phyloP scores from a whole-genome alignment of 495 filamentous ascomycete genomes.

The Penicillium manginii region DNA sequence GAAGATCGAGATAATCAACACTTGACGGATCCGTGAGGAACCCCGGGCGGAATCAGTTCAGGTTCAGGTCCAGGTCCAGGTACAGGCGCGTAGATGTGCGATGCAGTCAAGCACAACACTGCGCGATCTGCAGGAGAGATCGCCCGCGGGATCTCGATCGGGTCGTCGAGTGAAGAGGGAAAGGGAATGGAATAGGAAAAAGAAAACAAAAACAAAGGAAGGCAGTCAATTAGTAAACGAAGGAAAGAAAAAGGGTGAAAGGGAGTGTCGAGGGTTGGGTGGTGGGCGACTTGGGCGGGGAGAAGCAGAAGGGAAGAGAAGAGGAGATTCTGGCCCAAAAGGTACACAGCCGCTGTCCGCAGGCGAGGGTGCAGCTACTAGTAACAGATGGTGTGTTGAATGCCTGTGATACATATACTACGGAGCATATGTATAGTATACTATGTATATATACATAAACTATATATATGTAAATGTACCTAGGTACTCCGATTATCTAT shows the following conservation, averaged over 20 bases:
- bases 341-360: constrained; percentile 21
- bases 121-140: constrained; percentile 22
- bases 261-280: constrained; percentile 16
- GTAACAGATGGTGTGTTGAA: background rate
- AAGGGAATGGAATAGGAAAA: constrained; percentile 20
- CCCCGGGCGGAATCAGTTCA: constrained; percentile 12
- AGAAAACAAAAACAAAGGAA: constrained; percentile 16
- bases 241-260: constrained; percentile 17
- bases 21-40: constrained; percentile 27
- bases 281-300: constrained; percentile 31
- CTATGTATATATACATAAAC: too few species aligned
- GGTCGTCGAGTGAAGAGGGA: constrained; percentile 18
- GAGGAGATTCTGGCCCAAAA: constrained; percentile 14
- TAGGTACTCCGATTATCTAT: background rate
- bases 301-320: constrained; percentile 26
- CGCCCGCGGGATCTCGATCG: constrained; percentile 13
- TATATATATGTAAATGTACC: too few species aligned
- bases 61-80: constrained; percentile 6
- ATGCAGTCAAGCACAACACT: constrained; percentile 30
- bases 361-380: constrained; percentile 2
- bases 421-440: too few species aligned
- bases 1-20: constrained; percentile 24
- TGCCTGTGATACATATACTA: too few species aligned
- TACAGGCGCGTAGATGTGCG: constrained; percentile 24
- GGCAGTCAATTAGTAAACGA: constrained; percentile 3